Conservation (phyloP, 495 filamentous ascomycete species). For the Clavariopsis aquatica region DNA sequence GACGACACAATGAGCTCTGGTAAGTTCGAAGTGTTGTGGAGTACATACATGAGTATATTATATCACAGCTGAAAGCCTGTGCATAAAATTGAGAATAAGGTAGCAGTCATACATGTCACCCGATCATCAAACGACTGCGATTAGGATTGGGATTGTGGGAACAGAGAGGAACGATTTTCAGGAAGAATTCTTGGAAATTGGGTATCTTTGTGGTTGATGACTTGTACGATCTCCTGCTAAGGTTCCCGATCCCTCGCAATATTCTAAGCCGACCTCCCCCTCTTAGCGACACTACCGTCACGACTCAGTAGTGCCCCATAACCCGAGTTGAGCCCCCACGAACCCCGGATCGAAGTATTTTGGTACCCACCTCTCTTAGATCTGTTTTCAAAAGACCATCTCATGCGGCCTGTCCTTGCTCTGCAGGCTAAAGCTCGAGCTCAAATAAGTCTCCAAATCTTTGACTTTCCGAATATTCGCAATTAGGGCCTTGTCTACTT, state of each 20-base stretch:
- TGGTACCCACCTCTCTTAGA: background rate
- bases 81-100: too few relatives aligned
- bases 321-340: background rate
- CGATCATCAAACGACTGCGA: too few relatives aligned
- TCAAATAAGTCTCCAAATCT: slow-evolving; percentile 82
- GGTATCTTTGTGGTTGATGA: slow-evolving; percentile 1
- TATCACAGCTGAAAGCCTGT: too few relatives aligned
- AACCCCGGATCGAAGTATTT: background rate
- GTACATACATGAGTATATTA: too few relatives aligned
- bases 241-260: background rate
- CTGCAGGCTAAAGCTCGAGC: slow-evolving; percentile 87
- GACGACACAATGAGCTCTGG: too few relatives aligned
- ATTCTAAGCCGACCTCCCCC: background rate
- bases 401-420: slow-evolving; percentile 98
- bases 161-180: too few relatives aligned
- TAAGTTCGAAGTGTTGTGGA: too few relatives aligned
- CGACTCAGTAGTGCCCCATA: background rate
- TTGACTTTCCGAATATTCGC: slow-evolving; percentile 93
- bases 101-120: too few relatives aligned
- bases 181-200: background rate
- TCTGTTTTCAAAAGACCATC: slow-evolving; percentile 57
- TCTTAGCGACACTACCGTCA: background rate
- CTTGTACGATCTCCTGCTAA: background rate
- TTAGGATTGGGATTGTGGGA: too few relatives aligned
- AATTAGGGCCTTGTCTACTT: slow-evolving; percentile 89